Base-by-base conservation (phyloP, 352 stramenopile species). In the Phytophthora vignae region DNA sequence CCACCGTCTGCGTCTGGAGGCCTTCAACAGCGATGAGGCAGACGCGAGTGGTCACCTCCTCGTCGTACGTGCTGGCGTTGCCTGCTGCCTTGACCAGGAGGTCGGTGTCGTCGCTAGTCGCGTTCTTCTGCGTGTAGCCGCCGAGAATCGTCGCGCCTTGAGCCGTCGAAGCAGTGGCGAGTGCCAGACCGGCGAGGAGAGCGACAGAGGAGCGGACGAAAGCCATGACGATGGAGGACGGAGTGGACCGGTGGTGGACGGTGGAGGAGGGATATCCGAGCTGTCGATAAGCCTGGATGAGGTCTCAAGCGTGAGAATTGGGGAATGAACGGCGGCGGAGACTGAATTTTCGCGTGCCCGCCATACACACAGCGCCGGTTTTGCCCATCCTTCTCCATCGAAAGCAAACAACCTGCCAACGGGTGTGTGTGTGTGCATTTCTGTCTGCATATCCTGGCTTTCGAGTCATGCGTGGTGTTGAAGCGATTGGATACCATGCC, bases 21-120 rank as follows among this genome's bases (percentile, higher is more conserved):
- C 56, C 68, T 36, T 84, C 60, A 53, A 90, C 69, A 17, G 71
- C 70, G 9, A 83, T 65, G 6, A 85, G 61, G 60, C 83, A 91
- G 55, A 90, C 66, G 9, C 59, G 67, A 2, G 61, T 54, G 3
- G 21, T 76, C 64, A 87, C 74, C 17, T 73, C 54, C 8, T 69
- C 61, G 29, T 50, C 60, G 67, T 86, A 88, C 53, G 70, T 72
- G 21, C 48, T 76, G 38, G 66, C 42, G 44, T 76, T 74, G 52
- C 76, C 54, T 6, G 77, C 63, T 17, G 77, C 78, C 55, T 88
- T 48, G 29, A 83, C 69, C 25, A 88, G 73, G 48, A 83, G 50
- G 27, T 70, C 56, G 11, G 76, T 55, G 33, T 80, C 76, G 17
- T 58, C 62, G 53, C 55, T 59, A 19, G 76, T 83, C 4, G 64